phyloP scores from a whole-genome alignment of 441 rosid species.

The Erodium trifolium region DNA sequence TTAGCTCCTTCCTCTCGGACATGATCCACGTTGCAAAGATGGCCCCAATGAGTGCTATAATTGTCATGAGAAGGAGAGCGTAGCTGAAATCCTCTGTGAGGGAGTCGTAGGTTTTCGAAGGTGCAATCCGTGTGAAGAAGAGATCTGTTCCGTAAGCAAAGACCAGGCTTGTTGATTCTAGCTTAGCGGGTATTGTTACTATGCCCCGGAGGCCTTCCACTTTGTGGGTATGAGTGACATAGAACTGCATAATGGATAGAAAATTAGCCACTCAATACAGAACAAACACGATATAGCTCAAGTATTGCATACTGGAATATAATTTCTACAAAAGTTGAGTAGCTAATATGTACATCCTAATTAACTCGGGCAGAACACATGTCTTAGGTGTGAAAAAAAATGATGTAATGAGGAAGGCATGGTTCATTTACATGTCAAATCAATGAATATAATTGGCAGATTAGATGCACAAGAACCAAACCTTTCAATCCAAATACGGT shows the following conservation, averaged over 20 bases:
- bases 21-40: constrained; percentile 80
- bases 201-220: constrained; percentile 87
- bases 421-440: too few species aligned
- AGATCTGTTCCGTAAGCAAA: constrained; percentile 91
- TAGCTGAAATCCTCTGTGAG: constrained; percentile 96
- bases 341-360: neutral
- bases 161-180: constrained; percentile 87
- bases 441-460: too few species aligned
- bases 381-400: neutral
- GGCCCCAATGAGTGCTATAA: constrained; percentile 73
- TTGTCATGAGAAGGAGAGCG: constrained; percentile 84
- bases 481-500: too few species aligned
- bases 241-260: constrained; percentile 44
- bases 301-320: too few species aligned
- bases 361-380: neutral
- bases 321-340: too few species aligned
- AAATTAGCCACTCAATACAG: neutral
- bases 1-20: constrained; percentile 88
- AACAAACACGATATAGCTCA: too few species aligned
- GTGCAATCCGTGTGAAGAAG: constrained; percentile 86
- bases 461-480: too few species aligned
- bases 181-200: constrained; percentile 75
- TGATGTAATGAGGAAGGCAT: too few species aligned
- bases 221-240: constrained; percentile 64
- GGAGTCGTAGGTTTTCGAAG: constrained; percentile 97